A percentile compares a stretch with the other conserved stretches of the same genome.
These are phyloP conservation scores for Penicillium parvum DNA, from an alignment of 495 filamentous ascomycete species.

Conservation along the genomic window DNA sequence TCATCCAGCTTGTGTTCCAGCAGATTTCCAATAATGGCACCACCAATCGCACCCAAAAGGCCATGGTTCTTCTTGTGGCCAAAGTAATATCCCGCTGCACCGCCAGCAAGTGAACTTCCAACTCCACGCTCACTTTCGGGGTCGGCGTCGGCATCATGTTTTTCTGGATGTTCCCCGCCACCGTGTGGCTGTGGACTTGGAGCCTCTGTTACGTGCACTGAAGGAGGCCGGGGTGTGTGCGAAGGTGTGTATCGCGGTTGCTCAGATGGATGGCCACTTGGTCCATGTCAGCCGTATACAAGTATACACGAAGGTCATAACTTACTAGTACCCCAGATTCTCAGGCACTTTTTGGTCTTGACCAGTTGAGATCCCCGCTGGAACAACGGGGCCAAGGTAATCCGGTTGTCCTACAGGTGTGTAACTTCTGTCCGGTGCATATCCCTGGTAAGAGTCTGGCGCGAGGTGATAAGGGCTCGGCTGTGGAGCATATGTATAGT, in stretches of 20 bases:
- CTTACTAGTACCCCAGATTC: slow-evolving; percentile 40
- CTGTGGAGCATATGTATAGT: slow-evolving; percentile 24
- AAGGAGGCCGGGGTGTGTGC: slow-evolving; percentile 11
- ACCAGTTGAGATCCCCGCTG: slow-evolving; percentile 45
- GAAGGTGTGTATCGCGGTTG: slow-evolving; percentile 21
- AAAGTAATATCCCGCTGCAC: slow-evolving; percentile 43
- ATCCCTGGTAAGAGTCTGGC: slow-evolving; percentile 28
- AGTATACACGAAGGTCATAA: not conserved
- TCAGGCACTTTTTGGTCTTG: slow-evolving; percentile 30
- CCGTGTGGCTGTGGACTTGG: slow-evolving; percentile 1
- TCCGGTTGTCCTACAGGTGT: slow-evolving; percentile 34
- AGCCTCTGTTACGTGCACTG: slow-evolving; percentile 21
- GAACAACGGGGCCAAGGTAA: slow-evolving; percentile 42
- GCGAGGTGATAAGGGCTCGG: slow-evolving; percentile 29
- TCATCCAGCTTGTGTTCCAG: slow-evolving; percentile 40
- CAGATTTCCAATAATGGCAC: slow-evolving; percentile 46
- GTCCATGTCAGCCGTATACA: not conserved
- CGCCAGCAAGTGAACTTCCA: slow-evolving; percentile 39
- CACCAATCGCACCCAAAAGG: slow-evolving; percentile 45
- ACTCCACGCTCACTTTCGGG: slow-evolving; percentile 41
- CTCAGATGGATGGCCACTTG: slow-evolving; percentile 13
- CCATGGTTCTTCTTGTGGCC: slow-evolving; percentile 47
- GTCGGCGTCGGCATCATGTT: slow-evolving; percentile 20
- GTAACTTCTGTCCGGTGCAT: slow-evolving; percentile 29
- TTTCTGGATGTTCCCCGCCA: slow-evolving; percentile 8